Conservation (phyloP, 495 filamentous ascomycete species). For the Neurospora sp. region DNA sequence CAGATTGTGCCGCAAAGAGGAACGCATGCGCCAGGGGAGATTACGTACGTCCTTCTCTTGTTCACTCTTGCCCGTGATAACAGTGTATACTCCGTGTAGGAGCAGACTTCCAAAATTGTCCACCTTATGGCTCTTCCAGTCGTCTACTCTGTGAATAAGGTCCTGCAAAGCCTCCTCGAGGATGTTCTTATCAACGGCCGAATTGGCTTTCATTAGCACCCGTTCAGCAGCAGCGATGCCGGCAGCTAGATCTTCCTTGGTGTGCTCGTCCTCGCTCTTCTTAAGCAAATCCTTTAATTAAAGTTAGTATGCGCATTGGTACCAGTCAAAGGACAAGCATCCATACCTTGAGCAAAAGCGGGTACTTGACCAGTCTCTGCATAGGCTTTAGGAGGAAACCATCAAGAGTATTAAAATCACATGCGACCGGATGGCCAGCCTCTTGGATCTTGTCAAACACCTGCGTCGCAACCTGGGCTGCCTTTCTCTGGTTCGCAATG, state of each 20-base stretch:
- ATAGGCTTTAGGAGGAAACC: constrained; percentile 94
- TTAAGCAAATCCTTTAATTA: constrained; percentile 66
- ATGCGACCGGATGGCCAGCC: constrained; percentile 44
- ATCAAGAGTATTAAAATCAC: constrained; percentile 56
- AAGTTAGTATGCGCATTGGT: constrained; percentile 7
- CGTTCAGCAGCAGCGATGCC: constrained; percentile 69
- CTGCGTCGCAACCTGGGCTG: constrained; percentile 48
- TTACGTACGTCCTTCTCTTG: constrained; percentile 71
- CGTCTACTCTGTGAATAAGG: constrained; percentile 74
- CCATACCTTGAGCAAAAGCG: constrained; percentile 73
- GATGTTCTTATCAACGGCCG: constrained; percentile 80
- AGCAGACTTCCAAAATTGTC: constrained; percentile 84
- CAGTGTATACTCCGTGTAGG: constrained; percentile 85
- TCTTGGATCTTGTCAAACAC: constrained; percentile 51
- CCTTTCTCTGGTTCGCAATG: constrained; percentile 81
- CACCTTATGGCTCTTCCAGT: constrained; percentile 90
- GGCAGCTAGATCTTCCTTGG: constrained; percentile 54
- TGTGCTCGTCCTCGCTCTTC: constrained; percentile 60
- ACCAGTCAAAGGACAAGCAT: background rate
- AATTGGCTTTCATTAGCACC: constrained; percentile 72
- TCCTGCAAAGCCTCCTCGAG: constrained; percentile 70
- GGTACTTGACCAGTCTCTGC: constrained; percentile 90
- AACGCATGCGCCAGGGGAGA: constrained; percentile 3
- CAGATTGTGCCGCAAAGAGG: background rate
- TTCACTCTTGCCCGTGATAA: constrained; percentile 78